phyloP scores from a whole-genome alignment of 495 filamentous ascomycete genomes.

The Diplogelasinospora grovesii region DNA sequence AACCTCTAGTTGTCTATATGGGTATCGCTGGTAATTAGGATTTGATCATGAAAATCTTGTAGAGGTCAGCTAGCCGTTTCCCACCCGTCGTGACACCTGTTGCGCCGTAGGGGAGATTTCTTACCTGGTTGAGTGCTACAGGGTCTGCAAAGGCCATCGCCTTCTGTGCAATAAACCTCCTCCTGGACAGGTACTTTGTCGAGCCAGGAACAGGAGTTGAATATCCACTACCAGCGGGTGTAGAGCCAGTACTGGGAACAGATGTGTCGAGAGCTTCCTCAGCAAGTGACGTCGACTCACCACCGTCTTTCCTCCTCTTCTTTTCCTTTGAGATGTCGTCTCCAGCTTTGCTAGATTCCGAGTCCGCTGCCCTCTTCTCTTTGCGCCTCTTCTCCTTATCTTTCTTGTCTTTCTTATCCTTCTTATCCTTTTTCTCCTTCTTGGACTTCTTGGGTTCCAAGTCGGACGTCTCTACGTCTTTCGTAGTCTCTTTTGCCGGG shows the following conservation, averaged over 20 bases:
- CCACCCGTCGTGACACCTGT: too few species aligned
- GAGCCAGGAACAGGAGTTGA: constrained; percentile 38
- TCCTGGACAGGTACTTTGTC: constrained; percentile 56
- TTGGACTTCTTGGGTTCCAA: constrained; percentile 28
- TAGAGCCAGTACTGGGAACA: constrained; percentile 18
- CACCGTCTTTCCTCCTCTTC: constrained; percentile 20
- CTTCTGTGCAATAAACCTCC: constrained; percentile 73
- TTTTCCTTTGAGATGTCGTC: constrained; percentile 18
- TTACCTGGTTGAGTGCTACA: constrained; percentile 70
- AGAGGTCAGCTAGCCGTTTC: constrained; percentile 27
- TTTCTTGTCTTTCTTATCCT: constrained; percentile 42
- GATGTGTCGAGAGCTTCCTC: constrained; percentile 17
- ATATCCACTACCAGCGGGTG: constrained; percentile 20
- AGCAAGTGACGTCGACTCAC: constrained; percentile 16
- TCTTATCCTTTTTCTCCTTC: constrained; percentile 26
- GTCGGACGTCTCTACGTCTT: too few species aligned
- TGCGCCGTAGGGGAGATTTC: constrained; percentile 7
- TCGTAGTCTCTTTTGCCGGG: too few species aligned
- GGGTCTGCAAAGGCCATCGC: constrained; percentile 63
- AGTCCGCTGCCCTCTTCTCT: constrained; percentile 33
- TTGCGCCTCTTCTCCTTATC: constrained; percentile 37
- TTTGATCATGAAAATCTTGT: constrained; percentile 70
- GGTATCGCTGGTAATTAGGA: constrained; percentile 18
- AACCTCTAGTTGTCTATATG: too few species aligned
- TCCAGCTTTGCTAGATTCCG: constrained; percentile 12